These are phyloP conservation scores for Bolboschoenus planiculmis DNA, from an alignment of 176 grass and related monocot genomes.

Conservation along the genomic window DNA sequence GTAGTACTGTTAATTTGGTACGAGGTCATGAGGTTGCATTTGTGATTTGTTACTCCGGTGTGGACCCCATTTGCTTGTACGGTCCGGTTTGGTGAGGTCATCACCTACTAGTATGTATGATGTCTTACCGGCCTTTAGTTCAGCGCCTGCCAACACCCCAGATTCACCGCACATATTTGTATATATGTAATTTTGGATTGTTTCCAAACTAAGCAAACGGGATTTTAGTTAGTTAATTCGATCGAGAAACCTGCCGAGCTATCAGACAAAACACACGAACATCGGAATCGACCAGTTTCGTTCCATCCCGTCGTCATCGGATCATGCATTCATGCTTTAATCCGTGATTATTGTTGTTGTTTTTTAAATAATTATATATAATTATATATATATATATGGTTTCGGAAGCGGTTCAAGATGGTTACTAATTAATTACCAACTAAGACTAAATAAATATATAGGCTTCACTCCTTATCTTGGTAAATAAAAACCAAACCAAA, in stretches of 20 bases:
- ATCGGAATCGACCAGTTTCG: slow-evolving; percentile 4
- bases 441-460: slow-evolving; percentile 3
- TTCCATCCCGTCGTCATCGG: background rate
- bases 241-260: slow-evolving; percentile 17
- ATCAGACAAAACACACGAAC: background rate
- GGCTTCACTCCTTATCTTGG: background rate
- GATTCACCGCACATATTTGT: background rate
- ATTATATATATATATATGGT: background rate
- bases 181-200: slow-evolving; percentile 1
- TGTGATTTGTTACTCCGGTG: background rate
- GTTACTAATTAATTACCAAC: background rate
- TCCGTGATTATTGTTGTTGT: background rate
- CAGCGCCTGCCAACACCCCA: background rate
- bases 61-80: background rate
- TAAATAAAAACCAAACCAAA: background rate
- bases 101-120: slow-evolving; percentile 17
- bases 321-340: background rate
- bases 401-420: background rate
- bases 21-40: slow-evolving; percentile 3
- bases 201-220: slow-evolving; percentile 13
- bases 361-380: background rate
- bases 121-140: slow-evolving; percentile 13
- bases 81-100: slow-evolving; percentile 15
- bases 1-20: slow-evolving; percentile 7
- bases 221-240: slow-evolving; percentile 16